Percentiles rank a stretch among this genome's conserved stretches.
Conservation (phyloP, 208 protist genomes). For the Willaertia magna region DNA sequence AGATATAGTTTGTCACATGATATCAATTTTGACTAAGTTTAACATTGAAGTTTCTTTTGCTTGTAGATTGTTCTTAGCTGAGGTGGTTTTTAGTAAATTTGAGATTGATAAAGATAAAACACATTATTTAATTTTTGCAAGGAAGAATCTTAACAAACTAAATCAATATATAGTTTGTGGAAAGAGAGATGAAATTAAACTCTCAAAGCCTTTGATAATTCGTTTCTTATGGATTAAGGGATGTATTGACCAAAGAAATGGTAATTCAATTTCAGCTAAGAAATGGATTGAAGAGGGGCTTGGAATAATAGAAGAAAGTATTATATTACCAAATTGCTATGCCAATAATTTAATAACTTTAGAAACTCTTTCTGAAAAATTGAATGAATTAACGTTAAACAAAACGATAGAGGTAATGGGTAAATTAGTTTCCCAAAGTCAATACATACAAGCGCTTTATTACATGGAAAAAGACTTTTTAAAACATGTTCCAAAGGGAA, state of each 20-base stretch:
- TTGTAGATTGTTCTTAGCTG: not conserved
- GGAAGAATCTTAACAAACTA: not conserved
- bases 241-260: too few relatives aligned
- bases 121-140: not conserved
- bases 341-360: not conserved
- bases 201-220: too few relatives aligned
- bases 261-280: too few relatives aligned
- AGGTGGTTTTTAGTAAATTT: not conserved
- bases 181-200: too few relatives aligned
- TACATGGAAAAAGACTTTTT: not conserved
- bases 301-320: too few relatives aligned
- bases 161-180: too few relatives aligned
- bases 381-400: not conserved
- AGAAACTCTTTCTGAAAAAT: not conserved
- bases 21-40: not conserved
- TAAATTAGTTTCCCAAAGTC: not conserved
- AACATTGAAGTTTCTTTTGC: not conserved
- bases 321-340: too few relatives aligned
- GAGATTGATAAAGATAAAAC: not conserved
- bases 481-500: not conserved
- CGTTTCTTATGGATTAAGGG: too few relatives aligned
- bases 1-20: not conserved
- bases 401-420: not conserved
- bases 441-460: not conserved
- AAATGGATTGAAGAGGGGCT: too few relatives aligned